Conservation (phyloP, 257 asterid genomes). For the Thymus quinquecostatus region DNA sequence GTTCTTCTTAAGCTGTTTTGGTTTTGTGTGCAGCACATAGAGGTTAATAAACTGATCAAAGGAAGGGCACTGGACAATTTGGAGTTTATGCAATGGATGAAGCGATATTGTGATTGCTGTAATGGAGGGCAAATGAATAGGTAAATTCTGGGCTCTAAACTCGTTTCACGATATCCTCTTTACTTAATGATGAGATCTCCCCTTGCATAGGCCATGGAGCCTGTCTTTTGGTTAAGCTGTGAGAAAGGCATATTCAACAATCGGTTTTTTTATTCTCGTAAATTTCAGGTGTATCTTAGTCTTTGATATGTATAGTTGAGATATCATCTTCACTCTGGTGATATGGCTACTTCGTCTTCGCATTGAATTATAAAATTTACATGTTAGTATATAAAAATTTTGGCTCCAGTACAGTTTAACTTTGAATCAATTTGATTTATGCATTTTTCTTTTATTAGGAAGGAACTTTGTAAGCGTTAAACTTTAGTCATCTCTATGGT, state of each 20-base stretch:
- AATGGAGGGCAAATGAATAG: conserved; percentile 57
- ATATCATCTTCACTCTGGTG: not conserved
- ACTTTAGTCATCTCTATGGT: not conserved
- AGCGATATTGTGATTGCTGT: conserved; percentile 70
- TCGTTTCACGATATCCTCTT: not conserved
- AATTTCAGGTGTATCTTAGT: not conserved
- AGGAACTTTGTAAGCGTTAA: not conserved
- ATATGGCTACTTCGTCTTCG: not conserved
- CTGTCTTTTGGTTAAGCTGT: not conserved
- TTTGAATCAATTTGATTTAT: not conserved
- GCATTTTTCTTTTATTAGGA: conserved; percentile 2
- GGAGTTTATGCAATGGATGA: conserved; percentile 98
- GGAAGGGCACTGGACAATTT: conserved; percentile 89
- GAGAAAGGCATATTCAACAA: not conserved
- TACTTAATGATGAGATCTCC: not conserved
- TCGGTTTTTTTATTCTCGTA: not conserved
- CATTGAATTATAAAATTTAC: not conserved
- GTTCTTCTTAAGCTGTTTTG: conserved; percentile 4
- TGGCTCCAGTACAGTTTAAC: not conserved
- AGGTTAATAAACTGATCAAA: conserved; percentile 84
- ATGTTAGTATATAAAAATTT: not conserved
- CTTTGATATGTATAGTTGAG: not conserved
- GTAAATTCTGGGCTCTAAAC: conserved; percentile 34
- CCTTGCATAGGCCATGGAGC: conserved; percentile 3
- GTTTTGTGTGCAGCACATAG: conserved; percentile 58